Evolutionary conservation across 352 stramenopile genomes (phyloP).

Genomic region (Phytopythium litorale): DNA sequence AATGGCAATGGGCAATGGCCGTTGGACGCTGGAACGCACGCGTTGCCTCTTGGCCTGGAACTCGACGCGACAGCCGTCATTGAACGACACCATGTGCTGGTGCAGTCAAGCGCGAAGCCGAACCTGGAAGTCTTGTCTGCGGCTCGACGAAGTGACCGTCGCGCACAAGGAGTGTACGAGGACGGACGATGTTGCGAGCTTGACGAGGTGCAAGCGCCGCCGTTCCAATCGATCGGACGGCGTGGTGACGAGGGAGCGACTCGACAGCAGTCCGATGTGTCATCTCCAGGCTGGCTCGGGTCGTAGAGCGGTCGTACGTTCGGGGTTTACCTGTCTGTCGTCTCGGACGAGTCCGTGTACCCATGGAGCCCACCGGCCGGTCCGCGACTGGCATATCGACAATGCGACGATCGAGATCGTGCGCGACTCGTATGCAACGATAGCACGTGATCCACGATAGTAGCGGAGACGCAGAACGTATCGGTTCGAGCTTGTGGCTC

Average conservation of each 20-base stretch:
- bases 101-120: too few species aligned
- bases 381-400: not conserved
- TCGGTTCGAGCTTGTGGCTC: not conserved
- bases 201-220: not conserved
- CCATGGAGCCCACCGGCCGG: not conserved
- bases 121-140: too few species aligned
- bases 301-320: not conserved
- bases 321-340: not conserved
- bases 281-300: not conserved
- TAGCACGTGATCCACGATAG: not conserved
- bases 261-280: too few species aligned
- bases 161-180: not conserved
- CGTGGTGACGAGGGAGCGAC: too few species aligned
- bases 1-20: not conserved
- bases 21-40: not conserved
- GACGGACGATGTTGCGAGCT: not conserved
- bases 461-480: not conserved
- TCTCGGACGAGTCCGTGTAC: not conserved
- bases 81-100: too few species aligned
- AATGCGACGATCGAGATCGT: slow-evolving; percentile 2
- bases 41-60: too few species aligned
- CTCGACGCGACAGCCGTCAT: too few species aligned
- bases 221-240: not conserved
- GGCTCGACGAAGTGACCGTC: too few species aligned
- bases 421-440: not conserved